Evolutionary conservation across 2,329 filamentous ascomycete species (phyloP).

Genomic region (Talaromyces sp.): DNA sequence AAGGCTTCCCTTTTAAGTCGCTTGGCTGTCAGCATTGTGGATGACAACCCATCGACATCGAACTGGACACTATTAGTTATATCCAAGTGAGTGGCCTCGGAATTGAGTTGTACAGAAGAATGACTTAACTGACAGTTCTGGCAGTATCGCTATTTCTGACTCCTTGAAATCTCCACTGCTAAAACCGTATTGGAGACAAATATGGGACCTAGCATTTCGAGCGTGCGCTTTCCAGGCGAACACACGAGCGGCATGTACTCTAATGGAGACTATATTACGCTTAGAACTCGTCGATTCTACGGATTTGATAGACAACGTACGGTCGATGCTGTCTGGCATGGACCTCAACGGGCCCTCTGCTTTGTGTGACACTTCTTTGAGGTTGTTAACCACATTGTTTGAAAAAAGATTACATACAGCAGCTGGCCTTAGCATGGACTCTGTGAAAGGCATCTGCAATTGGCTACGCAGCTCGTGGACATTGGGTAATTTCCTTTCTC

Average conservation of each 20-base stretch:
- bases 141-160: slow-evolving; percentile 30
- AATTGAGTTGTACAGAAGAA: background rate
- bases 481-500: slow-evolving; percentile 56
- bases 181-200: slow-evolving; percentile 58
- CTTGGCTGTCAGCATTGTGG: slow-evolving; percentile 56
- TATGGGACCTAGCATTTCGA: slow-evolving; percentile 70
- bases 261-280: slow-evolving; percentile 65
- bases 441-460: slow-evolving; percentile 65
- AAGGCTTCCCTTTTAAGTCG: slow-evolving; percentile 54
- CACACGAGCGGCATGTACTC: slow-evolving; percentile 70
- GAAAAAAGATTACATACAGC: slow-evolving; percentile 61
- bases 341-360: slow-evolving; percentile 75
- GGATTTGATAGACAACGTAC: slow-evolving; percentile 62
- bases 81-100: slow-evolving; percentile 56
- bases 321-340: slow-evolving; percentile 66
- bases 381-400: slow-evolving; percentile 66
- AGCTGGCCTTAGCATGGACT: slow-evolving; percentile 62
- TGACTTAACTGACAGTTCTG: background rate
- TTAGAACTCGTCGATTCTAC: slow-evolving; percentile 62
- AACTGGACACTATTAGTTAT: slow-evolving; percentile 85
- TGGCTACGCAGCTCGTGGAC: slow-evolving; percentile 84
- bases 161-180: slow-evolving; percentile 39
- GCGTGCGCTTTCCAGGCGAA: slow-evolving; percentile 64
- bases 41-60: slow-evolving; percentile 62
- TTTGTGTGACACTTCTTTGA: slow-evolving; percentile 72